Base-by-base conservation (phyloP, 805 yeast genomes). In the Yarrowia sp. region DNA sequence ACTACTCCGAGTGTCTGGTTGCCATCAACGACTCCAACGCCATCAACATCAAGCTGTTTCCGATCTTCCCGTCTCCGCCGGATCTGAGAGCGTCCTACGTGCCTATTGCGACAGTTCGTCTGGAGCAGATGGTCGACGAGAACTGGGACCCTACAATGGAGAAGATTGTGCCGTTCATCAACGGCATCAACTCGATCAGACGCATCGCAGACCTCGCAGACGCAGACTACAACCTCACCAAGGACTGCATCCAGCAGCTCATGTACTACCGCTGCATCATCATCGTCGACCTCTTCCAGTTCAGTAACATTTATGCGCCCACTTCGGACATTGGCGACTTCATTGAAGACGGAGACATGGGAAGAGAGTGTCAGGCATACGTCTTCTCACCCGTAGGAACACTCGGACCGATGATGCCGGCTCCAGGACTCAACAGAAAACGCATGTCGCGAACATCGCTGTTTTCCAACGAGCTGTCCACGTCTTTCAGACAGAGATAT, bases 61-160 rank as follows among this genome's bases (percentile, higher is more conserved):
- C 98, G 0, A 77, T 89, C n/a, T 76, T 87, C 33, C 87, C 88
- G 12, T 88, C 92, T 1, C 97, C 91, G 2, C 86, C 92, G 0
- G 82, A 82, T 51, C 76, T 94, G 21, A 79, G 84, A 55, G 83
- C 96, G 0, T 88, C 79, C 68, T 96, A 93, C 72, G 99, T 94
- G 0, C 99, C 99, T 0, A 83, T 92, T 5, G 83, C 96, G n/a
- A 86, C 93, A 0, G 96, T 94, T 1, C 84, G 85, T 59, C 75
- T 94, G 32, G 80, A 80, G 27, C 76, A 81, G 36, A 77, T 94
- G 65, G 85, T 90, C 42, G 99, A 94, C 72, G 87, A 88, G 8
- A 87, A 88, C 68, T 94, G 99, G 97, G 99, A 94, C 73, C 97
- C 97, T 1, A 93, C 98, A 1, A 87, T 94, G 94, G 78, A 90